Evolutionary conservation across 176 grass and related monocot species (phyloP), one percentile per base, ranked within the genome.

Genomic region (Zea mays): DNA sequence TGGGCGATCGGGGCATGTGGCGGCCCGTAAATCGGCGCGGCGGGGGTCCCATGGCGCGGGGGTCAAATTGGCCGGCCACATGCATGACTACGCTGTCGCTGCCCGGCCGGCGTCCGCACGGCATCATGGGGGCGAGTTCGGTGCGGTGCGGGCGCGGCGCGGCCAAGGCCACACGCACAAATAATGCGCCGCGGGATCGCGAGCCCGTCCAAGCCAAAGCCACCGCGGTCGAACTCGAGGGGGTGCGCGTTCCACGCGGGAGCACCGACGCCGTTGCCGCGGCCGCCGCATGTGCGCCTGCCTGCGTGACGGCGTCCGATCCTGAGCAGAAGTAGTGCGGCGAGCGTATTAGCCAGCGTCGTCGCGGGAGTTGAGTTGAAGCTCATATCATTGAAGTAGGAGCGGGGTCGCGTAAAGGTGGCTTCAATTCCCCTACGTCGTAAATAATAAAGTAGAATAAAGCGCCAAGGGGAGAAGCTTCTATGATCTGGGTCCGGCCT

Each of bases 11-110:
- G 66, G 10, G 41, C 78, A 87, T 79, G 78, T 79, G 85, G 54
- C 61, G 69, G 85, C 85, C 47, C 61, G 78, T 85, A 85, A 85
- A 65, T 27, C 27, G 27, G 27, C 27, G 27, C 27, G 27, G 27
- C 27, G 27, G 27, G 27, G 27, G 27, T 27, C 27, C 27, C 27
- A 27, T 27, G 27, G 27, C 27, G 27, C 27, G 27, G 0, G 27
- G 27, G 27, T 27, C 27, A 27, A 27, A 27, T 52, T 51, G 81
- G 62, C 82, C 59, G 79, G 65, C 71, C 81, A 80, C 77, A 74
- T 69, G 70, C 71, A 71, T 58, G 81, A 1, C 10, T 5, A 48
- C 27, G 27, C 27, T 27, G 27, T 27, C 43, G 50, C 59, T 51
- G 74, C 21, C 38, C 38, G 5, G 40, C n/a, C n/a, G n/a, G n/a